Evolutionary conservation across 768 basidiomycete species (phyloP).

Genomic region (Tulasnella sp.): DNA sequence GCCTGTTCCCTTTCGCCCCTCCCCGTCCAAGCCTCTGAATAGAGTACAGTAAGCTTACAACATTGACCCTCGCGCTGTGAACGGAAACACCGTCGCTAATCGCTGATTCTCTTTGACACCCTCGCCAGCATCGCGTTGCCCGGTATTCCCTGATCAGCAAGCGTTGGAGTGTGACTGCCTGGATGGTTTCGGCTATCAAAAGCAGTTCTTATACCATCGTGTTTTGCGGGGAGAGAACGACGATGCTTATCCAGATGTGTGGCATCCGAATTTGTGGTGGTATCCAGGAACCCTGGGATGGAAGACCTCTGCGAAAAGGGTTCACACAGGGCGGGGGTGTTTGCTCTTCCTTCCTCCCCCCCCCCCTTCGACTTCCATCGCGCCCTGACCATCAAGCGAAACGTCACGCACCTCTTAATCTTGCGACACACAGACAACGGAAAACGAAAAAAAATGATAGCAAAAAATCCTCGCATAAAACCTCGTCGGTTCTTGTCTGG

Average conservation of each 20-base stretch:
- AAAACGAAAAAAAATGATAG: constrained; percentile 4
- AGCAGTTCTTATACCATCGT: too few species aligned
- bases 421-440: neutral
- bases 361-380: neutral
- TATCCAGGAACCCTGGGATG: neutral
- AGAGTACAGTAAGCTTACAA: constrained; percentile 10
- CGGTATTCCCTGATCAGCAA: neutral
- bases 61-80: neutral
- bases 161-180: too few species aligned
- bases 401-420: neutral
- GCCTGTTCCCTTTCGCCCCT: neutral
- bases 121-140: neutral
- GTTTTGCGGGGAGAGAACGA: neutral
- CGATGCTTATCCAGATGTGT: neutral
- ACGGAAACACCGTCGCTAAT: neutral
- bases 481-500: neutral
- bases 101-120: neutral
- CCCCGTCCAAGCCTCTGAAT: neutral
- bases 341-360: neutral
- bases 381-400: neutral
- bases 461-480: neutral
- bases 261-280: neutral
- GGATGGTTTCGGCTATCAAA: neutral
- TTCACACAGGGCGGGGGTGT: constrained; percentile 6
- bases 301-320: neutral